Percentiles rank a stretch among this genome's conserved stretches.
phyloP scores from a whole-genome alignment of 805 yeast species.

The Jamesozyma spencerorum region DNA sequence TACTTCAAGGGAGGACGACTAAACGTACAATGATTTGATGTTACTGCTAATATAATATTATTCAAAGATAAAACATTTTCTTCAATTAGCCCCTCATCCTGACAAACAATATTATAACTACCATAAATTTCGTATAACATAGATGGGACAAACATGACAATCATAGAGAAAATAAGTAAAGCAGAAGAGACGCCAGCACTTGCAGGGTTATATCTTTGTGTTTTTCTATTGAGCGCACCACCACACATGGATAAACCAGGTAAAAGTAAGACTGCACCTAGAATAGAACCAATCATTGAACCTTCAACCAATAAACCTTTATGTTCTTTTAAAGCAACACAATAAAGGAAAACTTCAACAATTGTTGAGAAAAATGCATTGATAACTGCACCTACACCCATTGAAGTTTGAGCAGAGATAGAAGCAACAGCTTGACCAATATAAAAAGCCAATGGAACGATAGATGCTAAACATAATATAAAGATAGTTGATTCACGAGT shows the following conservation, averaged over 20 bases:
- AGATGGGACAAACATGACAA: slow-evolving; percentile 89
- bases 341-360: slow-evolving; percentile 85
- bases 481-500: slow-evolving; percentile 64
- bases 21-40: slow-evolving; percentile 51
- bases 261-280: slow-evolving; percentile 82
- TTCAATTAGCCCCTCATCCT: slow-evolving; percentile 12
- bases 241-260: slow-evolving; percentile 98
- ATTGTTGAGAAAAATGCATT: slow-evolving; percentile 95
- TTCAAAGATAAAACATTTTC: slow-evolving; percentile 14
- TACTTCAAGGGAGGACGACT: slow-evolving; percentile 65
- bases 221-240: slow-evolving; percentile 85
- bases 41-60: slow-evolving; percentile 39
- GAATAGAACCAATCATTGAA: slow-evolving; percentile 83
- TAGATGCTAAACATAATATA: slow-evolving; percentile 66
- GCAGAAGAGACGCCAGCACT: slow-evolving; percentile 97
- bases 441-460: slow-evolving; percentile 89
- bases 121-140: slow-evolving; percentile 86
- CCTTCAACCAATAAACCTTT: slow-evolving; percentile 93
- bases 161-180: slow-evolving; percentile 82
- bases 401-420: slow-evolving; percentile 93
- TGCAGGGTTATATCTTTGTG: slow-evolving; percentile 91
- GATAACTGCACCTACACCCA: slow-evolving; percentile 98
- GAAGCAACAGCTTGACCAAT: slow-evolving; percentile 99
- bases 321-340: slow-evolving; percentile 78
- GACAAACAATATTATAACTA: slow-evolving; percentile 67